Evolutionary conservation across 768 basidiomycete species (phyloP).

Genomic region (Phanerochaete carnosa): DNA sequence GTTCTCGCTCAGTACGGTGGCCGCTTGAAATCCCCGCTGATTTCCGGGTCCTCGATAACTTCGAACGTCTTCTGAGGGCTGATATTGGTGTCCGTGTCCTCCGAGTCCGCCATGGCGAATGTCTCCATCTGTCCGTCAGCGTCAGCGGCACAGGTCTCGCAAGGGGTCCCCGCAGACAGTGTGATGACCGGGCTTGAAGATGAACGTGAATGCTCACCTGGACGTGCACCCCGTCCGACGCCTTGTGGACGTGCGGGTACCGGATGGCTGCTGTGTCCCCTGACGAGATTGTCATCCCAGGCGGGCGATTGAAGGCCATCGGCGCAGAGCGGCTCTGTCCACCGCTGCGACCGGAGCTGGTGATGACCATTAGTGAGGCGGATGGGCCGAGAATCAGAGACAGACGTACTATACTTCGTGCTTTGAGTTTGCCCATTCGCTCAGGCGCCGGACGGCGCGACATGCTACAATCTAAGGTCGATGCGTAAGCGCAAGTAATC

Average conservation of each 20-base stretch:
- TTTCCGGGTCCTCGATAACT: conserved; percentile 8
- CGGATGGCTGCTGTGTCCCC: conserved; percentile 3
- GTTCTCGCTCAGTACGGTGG: conserved; percentile 13
- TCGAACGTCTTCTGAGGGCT: neutral
- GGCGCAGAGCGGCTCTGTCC: neutral
- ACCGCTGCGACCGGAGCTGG: conserved; percentile 1
- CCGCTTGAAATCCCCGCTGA: conserved; percentile 13
- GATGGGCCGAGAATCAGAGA: neutral
- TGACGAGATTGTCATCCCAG: neutral
- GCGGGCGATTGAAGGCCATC: neutral
- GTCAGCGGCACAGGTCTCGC: too few relatives aligned
- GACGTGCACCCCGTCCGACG: conserved; percentile 53
- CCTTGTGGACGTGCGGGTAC: neutral
- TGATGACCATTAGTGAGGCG: conserved; percentile 12
- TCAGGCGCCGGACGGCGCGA: conserved; percentile 60
- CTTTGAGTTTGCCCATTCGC: conserved; percentile 48
- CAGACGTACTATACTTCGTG: conserved; percentile 39
- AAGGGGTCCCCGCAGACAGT: too few relatives aligned
- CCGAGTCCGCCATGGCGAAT: conserved; percentile 33
- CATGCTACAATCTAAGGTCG: conserved; percentile 59
- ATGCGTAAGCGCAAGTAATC: neutral
- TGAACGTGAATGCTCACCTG: conserved; percentile 33
- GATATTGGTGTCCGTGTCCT: conserved; percentile 1
- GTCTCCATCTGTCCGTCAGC: conserved; percentile 58
- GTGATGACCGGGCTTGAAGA: too few relatives aligned